A percentile compares a stretch with the other conserved stretches of the same genome.
phyloP scores from a whole-genome alignment of 208 protist genomes.

The Sergeia podlipaevii region DNA sequence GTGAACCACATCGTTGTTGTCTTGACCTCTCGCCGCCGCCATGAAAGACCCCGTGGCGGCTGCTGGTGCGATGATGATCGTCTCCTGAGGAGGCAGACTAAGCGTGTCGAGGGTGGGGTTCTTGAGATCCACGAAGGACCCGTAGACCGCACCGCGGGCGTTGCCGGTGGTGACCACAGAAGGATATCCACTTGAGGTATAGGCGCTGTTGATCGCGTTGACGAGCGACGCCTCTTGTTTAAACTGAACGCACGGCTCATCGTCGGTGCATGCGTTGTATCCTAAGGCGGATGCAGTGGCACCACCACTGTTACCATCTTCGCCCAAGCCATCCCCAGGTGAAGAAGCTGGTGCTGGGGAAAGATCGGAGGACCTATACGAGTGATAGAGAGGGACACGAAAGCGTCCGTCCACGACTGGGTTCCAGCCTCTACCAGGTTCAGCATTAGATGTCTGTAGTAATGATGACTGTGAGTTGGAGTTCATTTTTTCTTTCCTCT shows the following conservation, averaged over 20 bases:
- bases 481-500: too few relatives aligned
- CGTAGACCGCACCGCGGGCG: slow-evolving; percentile 43
- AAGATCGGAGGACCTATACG: slow-evolving; percentile 6
- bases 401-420: slow-evolving; percentile 33
- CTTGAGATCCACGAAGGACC: slow-evolving; percentile 64
- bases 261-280: slow-evolving; percentile 18
- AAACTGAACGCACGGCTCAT: slow-evolving; percentile 41
- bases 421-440: slow-evolving; percentile 36
- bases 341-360: too few relatives aligned
- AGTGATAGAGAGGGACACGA: slow-evolving; percentile 28
- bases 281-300: too few relatives aligned
- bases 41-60: too few relatives aligned
- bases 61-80: slow-evolving; percentile 35
- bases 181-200: slow-evolving; percentile 74
- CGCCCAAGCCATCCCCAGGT: background rate
- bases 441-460: too few relatives aligned
- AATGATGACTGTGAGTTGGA: too few relatives aligned
- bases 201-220: slow-evolving; percentile 71
- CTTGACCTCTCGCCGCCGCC: too few relatives aligned
- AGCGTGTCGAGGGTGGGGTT: slow-evolving; percentile 51
- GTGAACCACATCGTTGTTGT: background rate
- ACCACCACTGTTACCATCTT: slow-evolving; percentile 12
- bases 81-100: slow-evolving; percentile 60
- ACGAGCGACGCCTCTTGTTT: slow-evolving; percentile 36
- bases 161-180: slow-evolving; percentile 31